phyloP scores from a whole-genome alignment of 1,284 basidiomycete genomes.

The Sanguinoderma infundibulare region DNA sequence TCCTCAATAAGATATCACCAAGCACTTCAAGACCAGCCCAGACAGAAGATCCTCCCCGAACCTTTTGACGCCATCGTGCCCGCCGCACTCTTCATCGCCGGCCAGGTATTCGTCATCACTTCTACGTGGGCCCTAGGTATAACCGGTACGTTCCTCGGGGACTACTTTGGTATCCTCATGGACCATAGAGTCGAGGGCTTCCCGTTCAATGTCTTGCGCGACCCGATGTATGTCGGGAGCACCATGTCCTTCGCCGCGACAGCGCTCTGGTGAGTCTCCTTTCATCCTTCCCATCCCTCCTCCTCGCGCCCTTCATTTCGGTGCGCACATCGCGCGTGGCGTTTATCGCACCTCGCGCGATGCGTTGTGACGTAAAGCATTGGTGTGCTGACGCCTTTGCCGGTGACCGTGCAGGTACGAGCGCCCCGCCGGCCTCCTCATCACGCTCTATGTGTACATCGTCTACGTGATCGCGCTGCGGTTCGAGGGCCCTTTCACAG shows the following conservation, averaged over 20 bases:
- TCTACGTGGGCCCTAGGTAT: constrained; percentile 93
- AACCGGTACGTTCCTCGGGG: constrained; percentile 94
- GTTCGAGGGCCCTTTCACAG: constrained; percentile 88
- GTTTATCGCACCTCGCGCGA: neutral
- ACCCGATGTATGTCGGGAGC: constrained; percentile 97
- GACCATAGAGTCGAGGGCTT: constrained; percentile 86
- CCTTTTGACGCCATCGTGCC: constrained; percentile 69
- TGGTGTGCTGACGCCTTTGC: neutral
- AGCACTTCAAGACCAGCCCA: constrained; percentile 78
- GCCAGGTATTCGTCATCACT: constrained; percentile 84
- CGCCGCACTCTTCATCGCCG: constrained; percentile 65
- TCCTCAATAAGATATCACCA: constrained; percentile 60
- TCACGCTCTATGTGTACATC: constrained; percentile 80
- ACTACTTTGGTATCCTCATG: constrained; percentile 99
- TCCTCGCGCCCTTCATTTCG: neutral
- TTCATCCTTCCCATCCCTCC: neutral
- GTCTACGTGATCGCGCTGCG: constrained; percentile 84
- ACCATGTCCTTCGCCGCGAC: constrained; percentile 86
- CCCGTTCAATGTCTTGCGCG: constrained; percentile 92
- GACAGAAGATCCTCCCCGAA: constrained; percentile 56
- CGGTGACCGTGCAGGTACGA: constrained; percentile 64
- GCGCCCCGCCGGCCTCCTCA: constrained; percentile 77
- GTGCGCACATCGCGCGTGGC: neutral
- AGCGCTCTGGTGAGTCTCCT: constrained; percentile 72
- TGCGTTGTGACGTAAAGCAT: constrained; percentile 5